Conservation (phyloP, 371 early-diverging fungal genomes). For the Mucor indicus region DNA sequence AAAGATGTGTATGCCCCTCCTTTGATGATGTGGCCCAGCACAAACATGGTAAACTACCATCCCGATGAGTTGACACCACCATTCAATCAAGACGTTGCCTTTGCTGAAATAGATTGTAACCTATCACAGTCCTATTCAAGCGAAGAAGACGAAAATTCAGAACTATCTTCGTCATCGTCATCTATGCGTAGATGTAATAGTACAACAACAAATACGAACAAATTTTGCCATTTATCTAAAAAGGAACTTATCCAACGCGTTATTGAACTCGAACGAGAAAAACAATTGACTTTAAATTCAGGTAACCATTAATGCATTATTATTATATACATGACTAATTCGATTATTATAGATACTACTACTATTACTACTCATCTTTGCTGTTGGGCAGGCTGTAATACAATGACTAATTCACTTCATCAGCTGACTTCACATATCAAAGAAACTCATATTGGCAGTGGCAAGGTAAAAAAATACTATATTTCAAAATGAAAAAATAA, state of each 20-base stretch:
- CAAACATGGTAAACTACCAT: too few relatives aligned
- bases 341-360: neutral
- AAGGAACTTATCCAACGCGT: slow-evolving; percentile 36
- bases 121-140: too few relatives aligned
- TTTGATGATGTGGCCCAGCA: too few relatives aligned
- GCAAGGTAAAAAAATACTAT: too few relatives aligned
- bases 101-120: too few relatives aligned
- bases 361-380: slow-evolving; percentile 29
- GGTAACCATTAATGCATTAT: slow-evolving; percentile 2
- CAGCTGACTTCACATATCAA: slow-evolving; percentile 63
- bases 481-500: too few relatives aligned
- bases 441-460: slow-evolving; percentile 63
- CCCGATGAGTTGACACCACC: too few relatives aligned
- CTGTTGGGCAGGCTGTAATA: slow-evolving; percentile 57
- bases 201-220: too few relatives aligned
- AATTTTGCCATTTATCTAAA: slow-evolving; percentile 23
- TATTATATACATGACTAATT: neutral
- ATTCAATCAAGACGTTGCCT: too few relatives aligned
- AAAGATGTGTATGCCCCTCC: too few relatives aligned
- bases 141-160: too few relatives aligned
- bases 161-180: slow-evolving; percentile 83
- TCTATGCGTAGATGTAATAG: slow-evolving; percentile 6
- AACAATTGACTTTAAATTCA: neutral
- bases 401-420: slow-evolving; percentile 40
- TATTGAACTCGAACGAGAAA: slow-evolving; percentile 32